These are phyloP conservation scores for Pachysolen tannophilus DNA, from an alignment of 805 yeast genomes.

Conservation along the genomic window DNA sequence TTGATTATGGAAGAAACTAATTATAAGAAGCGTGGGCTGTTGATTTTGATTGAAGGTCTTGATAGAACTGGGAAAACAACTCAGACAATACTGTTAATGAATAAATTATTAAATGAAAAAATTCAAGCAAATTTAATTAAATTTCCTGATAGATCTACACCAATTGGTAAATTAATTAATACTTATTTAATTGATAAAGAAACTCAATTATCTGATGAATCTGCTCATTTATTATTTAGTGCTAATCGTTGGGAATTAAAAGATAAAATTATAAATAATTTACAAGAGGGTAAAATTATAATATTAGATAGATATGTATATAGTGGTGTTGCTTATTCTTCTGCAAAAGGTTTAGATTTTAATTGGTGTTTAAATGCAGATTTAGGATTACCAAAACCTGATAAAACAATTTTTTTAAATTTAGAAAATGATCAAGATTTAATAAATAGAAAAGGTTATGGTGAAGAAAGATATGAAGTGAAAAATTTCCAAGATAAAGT, in stretches of 20 bases:
- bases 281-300: conserved; percentile 49
- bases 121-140: conserved; percentile 47
- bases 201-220: conserved; percentile 56
- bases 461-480: conserved; percentile 88
- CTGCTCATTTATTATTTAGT: conserved; percentile 81
- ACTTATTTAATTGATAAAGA: conserved; percentile 49
- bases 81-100: conserved; percentile 44
- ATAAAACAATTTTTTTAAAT: conserved; percentile 69
- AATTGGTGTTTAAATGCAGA: conserved; percentile 84
- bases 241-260: conserved; percentile 93
- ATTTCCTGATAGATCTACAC: conserved; percentile 84
- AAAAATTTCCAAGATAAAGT: conserved; percentile 70
- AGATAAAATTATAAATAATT: conserved; percentile 31
- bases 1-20: neutral
- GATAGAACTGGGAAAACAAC: conserved; percentile 95
- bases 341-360: conserved; percentile 68
- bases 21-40: conserved; percentile 45
- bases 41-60: conserved; percentile 84
- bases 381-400: conserved; percentile 80
- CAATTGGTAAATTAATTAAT: conserved; percentile 74
- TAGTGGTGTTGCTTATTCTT: conserved; percentile 88
- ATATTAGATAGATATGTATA: conserved; percentile 83
- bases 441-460: conserved; percentile 67
- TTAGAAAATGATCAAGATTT: conserved; percentile 38
- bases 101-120: conserved; percentile 18